Percentiles rank a stretch among this genome's conserved stretches.
These are phyloP conservation scores for Castanea sativa DNA, from an alignment of 306 rosid species.

Conservation along the genomic window DNA sequence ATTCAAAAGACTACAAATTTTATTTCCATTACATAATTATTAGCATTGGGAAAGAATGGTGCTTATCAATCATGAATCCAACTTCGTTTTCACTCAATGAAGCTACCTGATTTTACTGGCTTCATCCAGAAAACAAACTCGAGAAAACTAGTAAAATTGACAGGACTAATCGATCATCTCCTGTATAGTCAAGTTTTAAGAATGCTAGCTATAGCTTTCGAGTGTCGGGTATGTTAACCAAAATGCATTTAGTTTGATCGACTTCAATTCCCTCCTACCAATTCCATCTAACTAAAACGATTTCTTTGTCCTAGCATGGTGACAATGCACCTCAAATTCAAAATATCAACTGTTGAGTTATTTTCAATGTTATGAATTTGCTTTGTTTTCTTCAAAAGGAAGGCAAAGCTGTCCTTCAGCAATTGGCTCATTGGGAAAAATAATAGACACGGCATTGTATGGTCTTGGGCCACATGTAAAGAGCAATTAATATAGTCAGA, in stretches of 20 bases:
- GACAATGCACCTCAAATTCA: constrained; percentile 21
- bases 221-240: constrained; percentile 36
- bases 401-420: constrained; percentile 31
- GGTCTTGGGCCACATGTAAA: constrained; percentile 19
- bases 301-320: constrained; percentile 27
- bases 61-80: too few species aligned
- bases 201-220: constrained; percentile 26
- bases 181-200: not conserved
- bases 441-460: constrained; percentile 26
- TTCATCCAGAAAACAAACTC: not conserved
- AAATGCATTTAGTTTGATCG: constrained; percentile 27
- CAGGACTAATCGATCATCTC: constrained; percentile 11
- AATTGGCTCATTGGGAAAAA: constrained; percentile 24
- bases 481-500: not conserved
- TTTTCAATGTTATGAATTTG: constrained; percentile 28
- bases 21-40: too few species aligned
- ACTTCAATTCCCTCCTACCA: constrained; percentile 19
- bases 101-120: too few species aligned
- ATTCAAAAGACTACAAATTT: too few species aligned
- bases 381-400: constrained; percentile 37
- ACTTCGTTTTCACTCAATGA: too few species aligned
- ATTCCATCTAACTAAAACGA: constrained; percentile 20
- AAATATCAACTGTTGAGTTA: constrained; percentile 62
- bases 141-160: constrained; percentile 11
- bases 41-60: too few species aligned